phyloP scores from a whole-genome alignment of 805 yeast species.

The Yarrowia alimentaria region DNA sequence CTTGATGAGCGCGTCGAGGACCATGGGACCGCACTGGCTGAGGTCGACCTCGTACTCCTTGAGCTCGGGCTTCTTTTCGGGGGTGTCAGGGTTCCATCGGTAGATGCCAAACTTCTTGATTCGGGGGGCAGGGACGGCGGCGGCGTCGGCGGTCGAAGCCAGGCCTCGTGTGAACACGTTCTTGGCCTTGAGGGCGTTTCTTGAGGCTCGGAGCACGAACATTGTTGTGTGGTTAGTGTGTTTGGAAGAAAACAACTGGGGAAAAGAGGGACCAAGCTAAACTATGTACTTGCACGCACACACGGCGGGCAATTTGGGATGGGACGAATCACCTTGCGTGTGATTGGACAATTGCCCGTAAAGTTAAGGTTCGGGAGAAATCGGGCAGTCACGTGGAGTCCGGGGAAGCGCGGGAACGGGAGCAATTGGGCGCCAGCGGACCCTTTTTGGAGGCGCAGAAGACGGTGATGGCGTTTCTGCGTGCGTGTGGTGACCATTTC shows the following conservation, averaged over 20 bases:
- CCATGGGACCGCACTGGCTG: slow-evolving; percentile 96
- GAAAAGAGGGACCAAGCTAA: slow-evolving; percentile 10
- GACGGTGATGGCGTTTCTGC: too few relatives aligned
- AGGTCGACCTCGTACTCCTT: slow-evolving; percentile 81
- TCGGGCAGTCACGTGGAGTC: slow-evolving; percentile 17
- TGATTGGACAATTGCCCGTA: slow-evolving; percentile 10
- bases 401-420: slow-evolving; percentile 3
- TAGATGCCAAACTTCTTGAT: slow-evolving; percentile 86
- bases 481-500: too few relatives aligned
- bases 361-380: slow-evolving; percentile 25
- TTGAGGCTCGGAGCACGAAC: slow-evolving; percentile 27
- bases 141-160: slow-evolving; percentile 25
- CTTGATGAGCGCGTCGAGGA: slow-evolving; percentile 88
- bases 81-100: slow-evolving; percentile 98
- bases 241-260: slow-evolving; percentile 19
- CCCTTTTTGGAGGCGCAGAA: too few relatives aligned
- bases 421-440: too few relatives aligned
- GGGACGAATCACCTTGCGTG: slow-evolving; percentile 3
- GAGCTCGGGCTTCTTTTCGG: slow-evolving; percentile 85
- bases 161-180: slow-evolving; percentile 20
- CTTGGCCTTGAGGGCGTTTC: slow-evolving; percentile 16
- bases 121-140: slow-evolving; percentile 20
- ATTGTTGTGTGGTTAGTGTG: slow-evolving; percentile 14
- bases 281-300: slow-evolving; percentile 12
- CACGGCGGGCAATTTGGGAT: slow-evolving; percentile 4